Percentiles rank a stretch among this genome's conserved stretches.
These are phyloP conservation scores for Rhododendron ovatum DNA, from an alignment of 148 eudicot species.

Conservation along the genomic window DNA sequence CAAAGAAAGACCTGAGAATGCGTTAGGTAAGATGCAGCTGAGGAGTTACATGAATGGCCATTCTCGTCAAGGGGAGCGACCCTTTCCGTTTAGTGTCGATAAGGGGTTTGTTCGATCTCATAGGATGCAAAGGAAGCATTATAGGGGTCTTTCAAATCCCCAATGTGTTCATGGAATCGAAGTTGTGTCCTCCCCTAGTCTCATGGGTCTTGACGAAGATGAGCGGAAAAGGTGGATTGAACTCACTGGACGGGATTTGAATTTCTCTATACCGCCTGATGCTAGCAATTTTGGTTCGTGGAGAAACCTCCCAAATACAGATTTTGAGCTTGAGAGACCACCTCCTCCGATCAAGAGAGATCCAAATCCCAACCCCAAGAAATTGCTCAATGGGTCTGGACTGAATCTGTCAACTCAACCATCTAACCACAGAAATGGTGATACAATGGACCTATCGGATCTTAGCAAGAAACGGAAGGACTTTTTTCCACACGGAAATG, in stretches of 20 bases:
- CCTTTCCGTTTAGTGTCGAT: conserved; percentile 33
- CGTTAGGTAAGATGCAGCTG: conserved; percentile 40
- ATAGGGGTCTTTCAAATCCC: conserved; percentile 38
- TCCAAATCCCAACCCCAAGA: conserved; percentile 15
- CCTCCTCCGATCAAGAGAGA: conserved; percentile 13
- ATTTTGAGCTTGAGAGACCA: conserved; percentile 36
- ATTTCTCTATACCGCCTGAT: conserved; percentile 26
- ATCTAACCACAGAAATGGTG: conserved; percentile 15
- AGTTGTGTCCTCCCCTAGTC: conserved; percentile 25
- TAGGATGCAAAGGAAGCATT: conserved; percentile 41
- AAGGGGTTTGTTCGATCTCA: conserved; percentile 37
- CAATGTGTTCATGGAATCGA: conserved; percentile 44
- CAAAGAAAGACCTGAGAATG: conserved; percentile 37
- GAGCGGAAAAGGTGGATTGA: conserved; percentile 34
- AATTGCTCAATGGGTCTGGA: conserved; percentile 27
- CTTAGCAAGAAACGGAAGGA: conserved; percentile 24
- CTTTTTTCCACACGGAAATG: conserved; percentile 17
- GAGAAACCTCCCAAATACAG: conserved; percentile 32
- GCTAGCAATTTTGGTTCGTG: conserved; percentile 36
- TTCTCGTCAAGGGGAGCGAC: conserved; percentile 40
- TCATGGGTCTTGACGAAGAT: conserved; percentile 22
- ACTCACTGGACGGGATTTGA: conserved; percentile 35
- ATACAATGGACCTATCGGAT: conserved; percentile 18
- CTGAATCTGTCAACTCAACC: conserved; percentile 26
- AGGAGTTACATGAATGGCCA: conserved; percentile 42